Evolutionary conservation across 768 basidiomycete species (phyloP).

Genomic region (Hydnum rufescens): DNA sequence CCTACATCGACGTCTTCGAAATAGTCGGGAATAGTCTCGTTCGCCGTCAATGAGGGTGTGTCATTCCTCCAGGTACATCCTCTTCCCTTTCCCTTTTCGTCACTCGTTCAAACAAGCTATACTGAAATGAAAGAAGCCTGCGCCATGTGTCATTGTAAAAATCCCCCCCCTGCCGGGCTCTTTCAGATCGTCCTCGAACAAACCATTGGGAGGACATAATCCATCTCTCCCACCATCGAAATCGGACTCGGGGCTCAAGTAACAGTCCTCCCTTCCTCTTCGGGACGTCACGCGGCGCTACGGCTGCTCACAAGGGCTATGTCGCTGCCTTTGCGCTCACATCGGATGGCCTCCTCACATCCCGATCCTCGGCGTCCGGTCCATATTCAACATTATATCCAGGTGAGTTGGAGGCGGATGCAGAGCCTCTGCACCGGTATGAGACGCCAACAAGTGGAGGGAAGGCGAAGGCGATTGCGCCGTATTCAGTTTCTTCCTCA

Average conservation of each 20-base stretch:
- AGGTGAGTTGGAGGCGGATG: too few species aligned
- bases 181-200: too few species aligned
- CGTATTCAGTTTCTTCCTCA: neutral
- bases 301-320: neutral
- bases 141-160: too few species aligned
- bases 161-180: too few species aligned
- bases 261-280: neutral
- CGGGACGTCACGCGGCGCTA: neutral
- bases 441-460: neutral
- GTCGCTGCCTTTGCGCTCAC: neutral
- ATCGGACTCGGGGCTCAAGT: too few species aligned
- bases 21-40: neutral
- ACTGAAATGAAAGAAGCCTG: too few species aligned
- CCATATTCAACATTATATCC: too few species aligned
- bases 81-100: neutral
- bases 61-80: neutral
- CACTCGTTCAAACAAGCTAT: too few species aligned
- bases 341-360: neutral
- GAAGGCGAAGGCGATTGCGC: constrained; percentile 1
- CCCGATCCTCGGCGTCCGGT: too few species aligned
- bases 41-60: neutral
- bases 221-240: too few species aligned
- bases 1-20: neutral
- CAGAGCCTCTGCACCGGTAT: too few species aligned
- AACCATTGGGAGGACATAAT: too few species aligned